These are phyloP conservation scores for Evansstolkia leycettana DNA, from an alignment of 495 filamentous ascomycete species.

Conservation along the genomic window DNA sequence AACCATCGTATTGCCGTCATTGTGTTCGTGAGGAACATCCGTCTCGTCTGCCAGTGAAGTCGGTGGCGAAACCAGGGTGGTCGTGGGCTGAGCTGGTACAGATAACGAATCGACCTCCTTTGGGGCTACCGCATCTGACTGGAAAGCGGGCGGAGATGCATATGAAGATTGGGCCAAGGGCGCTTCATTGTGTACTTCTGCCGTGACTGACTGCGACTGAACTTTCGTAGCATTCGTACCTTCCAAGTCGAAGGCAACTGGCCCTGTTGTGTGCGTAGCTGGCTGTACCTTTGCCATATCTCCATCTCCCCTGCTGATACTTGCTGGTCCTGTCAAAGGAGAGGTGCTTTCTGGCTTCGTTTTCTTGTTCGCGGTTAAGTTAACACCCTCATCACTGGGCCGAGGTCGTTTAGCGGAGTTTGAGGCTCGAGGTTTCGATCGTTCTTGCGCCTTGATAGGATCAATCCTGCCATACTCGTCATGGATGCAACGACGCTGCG, in stretches of 20 bases:
- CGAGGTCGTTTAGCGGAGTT: constrained; percentile 35
- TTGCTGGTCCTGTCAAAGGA: constrained; percentile 13
- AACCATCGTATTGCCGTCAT: constrained; percentile 5
- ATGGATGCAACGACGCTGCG: constrained; percentile 56
- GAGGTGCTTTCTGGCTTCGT: constrained; percentile 30
- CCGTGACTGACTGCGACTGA: constrained; percentile 5
- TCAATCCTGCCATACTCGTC: constrained; percentile 53
- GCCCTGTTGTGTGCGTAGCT: constrained; percentile 6
- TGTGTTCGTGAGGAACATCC: constrained; percentile 25
- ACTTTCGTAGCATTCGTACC: constrained; percentile 5
- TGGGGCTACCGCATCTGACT: constrained; percentile 19
- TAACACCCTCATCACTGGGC: constrained; percentile 22
- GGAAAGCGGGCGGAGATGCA: constrained; percentile 26
- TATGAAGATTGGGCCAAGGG: constrained; percentile 18
- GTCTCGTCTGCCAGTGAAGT: constrained; percentile 38
- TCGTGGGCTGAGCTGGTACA: constrained; percentile 22
- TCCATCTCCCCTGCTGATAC: constrained; percentile 9
- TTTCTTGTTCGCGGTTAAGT: constrained; percentile 17
- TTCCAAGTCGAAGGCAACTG: constrained; percentile 1
- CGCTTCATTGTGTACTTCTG: constrained; percentile 9
- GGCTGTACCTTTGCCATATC: constrained; percentile 5
- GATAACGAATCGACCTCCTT: constrained; percentile 20
- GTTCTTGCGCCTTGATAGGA: constrained; percentile 47
- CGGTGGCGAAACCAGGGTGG: constrained; percentile 38
- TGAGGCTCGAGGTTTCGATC: constrained; percentile 43